Base-by-base conservation (phyloP, 805 yeast species). In the Kodamaea fukazawae region DNA sequence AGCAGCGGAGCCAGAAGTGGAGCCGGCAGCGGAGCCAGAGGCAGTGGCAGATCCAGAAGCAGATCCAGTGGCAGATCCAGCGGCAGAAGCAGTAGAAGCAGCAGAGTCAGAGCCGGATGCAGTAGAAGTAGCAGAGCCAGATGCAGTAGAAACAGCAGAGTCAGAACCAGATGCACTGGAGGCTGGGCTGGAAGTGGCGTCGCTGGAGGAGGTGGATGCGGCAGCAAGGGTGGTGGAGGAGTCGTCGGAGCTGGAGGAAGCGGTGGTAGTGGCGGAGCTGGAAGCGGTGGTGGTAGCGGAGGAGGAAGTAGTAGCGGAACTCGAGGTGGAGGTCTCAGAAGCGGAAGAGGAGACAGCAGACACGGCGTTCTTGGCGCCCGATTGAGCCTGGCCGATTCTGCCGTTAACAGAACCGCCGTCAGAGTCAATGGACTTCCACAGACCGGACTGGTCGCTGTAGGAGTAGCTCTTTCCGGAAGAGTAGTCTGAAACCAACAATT, bases 381-480 rank as follows among this genome's bases (percentile, higher is more conserved):
- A 2, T 12, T 38, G 38, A 9, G 31, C 28, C 7, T 47, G 29
- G 10, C 55, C 36, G 6, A 50, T 22, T 38, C 57, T 53, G 11
- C 57, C 58, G 29, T 47, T 46, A 5, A 54, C 43, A 15, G 42
- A 22, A 4, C 79, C 78, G n/a, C 53, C 62, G 7, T 54, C 49
- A 11, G 74, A 65, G 34, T 50, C 45, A 38, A 73, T 71, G 2
- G 73, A 65, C 17, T 50, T 42, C 64, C 67, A 63, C 14, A 46
- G 35, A 4, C 79, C 78, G 23, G 63, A 45, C 20, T 47, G 44
- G 48, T 71, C 75, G 4, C 58, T 45, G 50, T 73, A 74, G 20
- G 49, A 43, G 51, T 75, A 74, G 35, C 51, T 53, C 3, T 58
- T 40, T 7, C 79, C 79, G 4, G 73, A 56, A n/a, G 78, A 73